These are phyloP conservation scores for Orbilia quercus DNA, from an alignment of 2,329 filamentous ascomycete genomes.

Conservation along the genomic window DNA sequence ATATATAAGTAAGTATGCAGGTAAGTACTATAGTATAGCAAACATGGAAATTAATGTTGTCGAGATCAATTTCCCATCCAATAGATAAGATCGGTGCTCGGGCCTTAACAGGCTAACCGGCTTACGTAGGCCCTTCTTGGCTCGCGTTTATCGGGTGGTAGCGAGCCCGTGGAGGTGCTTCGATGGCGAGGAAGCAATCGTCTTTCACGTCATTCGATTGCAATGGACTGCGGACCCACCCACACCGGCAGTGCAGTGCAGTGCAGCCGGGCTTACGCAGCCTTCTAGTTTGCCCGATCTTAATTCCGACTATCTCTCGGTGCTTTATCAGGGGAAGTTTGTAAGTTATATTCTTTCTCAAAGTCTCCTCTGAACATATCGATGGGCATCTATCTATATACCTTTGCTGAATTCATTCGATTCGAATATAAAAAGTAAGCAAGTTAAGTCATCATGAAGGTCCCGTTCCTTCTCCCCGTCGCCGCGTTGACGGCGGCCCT, in stretches of 20 bases:
- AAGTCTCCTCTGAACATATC: too few species aligned
- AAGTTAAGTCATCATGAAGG: too few species aligned
- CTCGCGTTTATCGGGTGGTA: background rate
- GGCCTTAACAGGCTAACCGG: constrained; percentile 1
- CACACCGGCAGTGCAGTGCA: background rate
- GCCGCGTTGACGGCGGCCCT: constrained; percentile 45
- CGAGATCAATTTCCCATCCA: background rate
- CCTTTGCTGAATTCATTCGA: background rate
- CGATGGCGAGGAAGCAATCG: background rate
- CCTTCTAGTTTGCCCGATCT: background rate
- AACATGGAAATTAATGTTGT: too few species aligned
- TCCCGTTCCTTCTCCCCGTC: constrained; percentile 49
- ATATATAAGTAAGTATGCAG: too few species aligned
- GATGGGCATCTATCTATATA: background rate
- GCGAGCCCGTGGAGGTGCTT: background rate
- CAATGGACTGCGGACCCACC: too few species aligned
- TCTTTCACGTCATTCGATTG: constrained; percentile 13
- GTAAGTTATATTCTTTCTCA: background rate
- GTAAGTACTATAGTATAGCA: too few species aligned
- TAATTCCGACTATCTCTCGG: background rate
- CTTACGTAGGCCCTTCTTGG: constrained; percentile 19
- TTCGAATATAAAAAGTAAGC: constrained; percentile 10
- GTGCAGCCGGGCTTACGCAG: background rate
- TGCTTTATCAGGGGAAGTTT: background rate
- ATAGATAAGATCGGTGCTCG: background rate